Evolutionary conservation across 306 rosid species (phyloP), one percentile per base, ranked within the genome.

Genomic region (Pyrus communis): DNA sequence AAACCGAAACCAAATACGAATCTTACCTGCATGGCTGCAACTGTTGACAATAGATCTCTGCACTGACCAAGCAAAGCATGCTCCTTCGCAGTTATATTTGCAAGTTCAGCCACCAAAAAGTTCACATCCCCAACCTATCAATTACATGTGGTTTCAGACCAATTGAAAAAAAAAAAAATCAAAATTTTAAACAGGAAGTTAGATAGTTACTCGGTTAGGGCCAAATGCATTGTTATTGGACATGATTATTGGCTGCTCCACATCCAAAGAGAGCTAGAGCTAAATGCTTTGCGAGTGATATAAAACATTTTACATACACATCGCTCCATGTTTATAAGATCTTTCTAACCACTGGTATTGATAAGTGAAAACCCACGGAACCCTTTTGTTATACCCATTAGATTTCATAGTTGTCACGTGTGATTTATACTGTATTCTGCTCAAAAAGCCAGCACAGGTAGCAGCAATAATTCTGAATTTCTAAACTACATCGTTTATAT

Each of bases 61-160:
- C 97, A 87, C 75, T 92, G 90, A 42, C 89, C 84, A 78, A 95
- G 99, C 88, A 92, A 75, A 79, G 80, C 86, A 54, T 81, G 91
- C 90, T 95, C 99, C 85, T 88, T 85, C 19, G 88, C 85, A 74
- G 81, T 90, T 65, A 87, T 71, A 74, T 84, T 89, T 60, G 91
- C 78, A 82, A 85, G 86, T 83, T 95, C 97, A 35, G 73, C 78
- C 69, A 85, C 93, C 82, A 84, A 76, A 2, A 93, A 84, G 80
- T 88, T 90, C 73, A 87, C 84, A 62, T 89, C 85, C 27, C 84
- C 97, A 76, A 87, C 99, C 98, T 95, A 84, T 79, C 71, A 86
- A 60, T 69, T 49, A 83, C 69, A 80, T 66, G 84, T 79, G 65
- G 77, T 81, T 75, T 75, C 70, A 70, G 33, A 79, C 25, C 73